A percentile compares a stretch with the other conserved stretches of the same genome.
These are phyloP conservation scores for Rhynchosporium secalis DNA, from an alignment of 2,329 filamentous ascomycete species.

Conservation along the genomic window DNA sequence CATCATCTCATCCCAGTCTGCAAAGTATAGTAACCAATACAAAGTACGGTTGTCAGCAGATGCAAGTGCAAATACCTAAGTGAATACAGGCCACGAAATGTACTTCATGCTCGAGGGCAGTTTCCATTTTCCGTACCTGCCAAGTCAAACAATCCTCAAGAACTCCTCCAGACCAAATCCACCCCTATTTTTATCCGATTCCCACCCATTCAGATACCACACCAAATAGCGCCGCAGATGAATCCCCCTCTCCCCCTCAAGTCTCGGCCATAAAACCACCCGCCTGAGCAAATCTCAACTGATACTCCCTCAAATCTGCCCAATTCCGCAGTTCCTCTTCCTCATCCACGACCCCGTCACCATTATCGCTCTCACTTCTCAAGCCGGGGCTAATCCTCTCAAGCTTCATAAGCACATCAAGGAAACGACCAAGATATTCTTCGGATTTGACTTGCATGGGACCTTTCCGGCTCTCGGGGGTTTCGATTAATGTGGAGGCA, in stretches of 20 bases:
- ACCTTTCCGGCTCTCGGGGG: conserved; percentile 53
- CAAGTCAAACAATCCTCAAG: neutral
- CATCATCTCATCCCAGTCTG: neutral
- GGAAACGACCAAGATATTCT: conserved; percentile 68
- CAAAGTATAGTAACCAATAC: neutral
- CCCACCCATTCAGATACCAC: too few species aligned
- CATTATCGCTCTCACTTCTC: conserved; percentile 50
- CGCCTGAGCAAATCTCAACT: conserved; percentile 67
- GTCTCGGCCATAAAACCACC: conserved; percentile 52
- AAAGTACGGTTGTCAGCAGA: neutral
- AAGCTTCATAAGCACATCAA: conserved; percentile 72
- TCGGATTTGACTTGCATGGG: conserved; percentile 60
- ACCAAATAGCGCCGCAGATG: too few species aligned
- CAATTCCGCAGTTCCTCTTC: conserved; percentile 75
- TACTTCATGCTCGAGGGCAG: conserved; percentile 10
- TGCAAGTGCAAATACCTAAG: neutral
- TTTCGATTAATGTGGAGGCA: conserved; percentile 74
- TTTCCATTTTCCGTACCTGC: conserved; percentile 2
- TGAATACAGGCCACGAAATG: neutral
- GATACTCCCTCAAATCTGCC: conserved; percentile 78
- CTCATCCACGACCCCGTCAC: conserved; percentile 57
- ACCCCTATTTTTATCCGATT: too few species aligned
- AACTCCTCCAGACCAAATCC: too few species aligned
- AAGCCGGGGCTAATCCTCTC: conserved; percentile 49
- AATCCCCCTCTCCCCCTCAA: neutral